phyloP scores from a whole-genome alignment of 2,329 filamentous ascomycete genomes.

The Colletotrichum costaricense region DNA sequence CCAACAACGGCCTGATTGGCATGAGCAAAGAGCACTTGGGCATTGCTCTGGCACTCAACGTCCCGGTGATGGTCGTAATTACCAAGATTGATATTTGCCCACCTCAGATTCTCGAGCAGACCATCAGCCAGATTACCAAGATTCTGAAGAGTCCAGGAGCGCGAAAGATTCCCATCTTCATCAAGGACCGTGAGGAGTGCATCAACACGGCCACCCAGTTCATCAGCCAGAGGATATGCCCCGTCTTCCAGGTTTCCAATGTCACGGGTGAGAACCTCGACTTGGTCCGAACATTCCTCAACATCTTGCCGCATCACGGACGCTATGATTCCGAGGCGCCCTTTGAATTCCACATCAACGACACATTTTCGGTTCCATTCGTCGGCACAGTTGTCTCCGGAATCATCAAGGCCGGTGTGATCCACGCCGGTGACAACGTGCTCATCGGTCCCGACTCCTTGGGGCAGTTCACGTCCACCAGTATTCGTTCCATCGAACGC shows the following conservation, averaged over 20 bases:
- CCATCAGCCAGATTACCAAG: constrained; percentile 88
- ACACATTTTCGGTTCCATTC: constrained; percentile 97
- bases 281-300: constrained; percentile 90
- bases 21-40: constrained; percentile 99
- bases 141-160: constrained; percentile 95
- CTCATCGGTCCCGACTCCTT: constrained; percentile 91
- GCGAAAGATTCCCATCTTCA: constrained; percentile 94
- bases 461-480: constrained; percentile 88
- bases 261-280: constrained; percentile 94
- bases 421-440: constrained; percentile 91
- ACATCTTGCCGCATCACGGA: constrained; percentile 94
- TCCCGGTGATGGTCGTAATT: constrained; percentile 96
- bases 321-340: constrained; percentile 89
- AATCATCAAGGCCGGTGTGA: constrained; percentile 87
- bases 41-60: constrained; percentile 92
- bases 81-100: constrained; percentile 99
- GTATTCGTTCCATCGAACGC: constrained; percentile 91
- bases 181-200: constrained; percentile 90
- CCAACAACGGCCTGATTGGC: constrained; percentile 95
- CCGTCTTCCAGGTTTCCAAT: constrained; percentile 97
- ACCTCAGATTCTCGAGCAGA: constrained; percentile 93
- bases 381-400: constrained; percentile 96
- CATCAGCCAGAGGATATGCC: constrained; percentile 93
- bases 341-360: constrained; percentile 96
- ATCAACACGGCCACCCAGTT: constrained; percentile 97